Conservation (phyloP, 2,329 filamentous ascomycete species). For the Aspergillus phoenicis region DNA sequence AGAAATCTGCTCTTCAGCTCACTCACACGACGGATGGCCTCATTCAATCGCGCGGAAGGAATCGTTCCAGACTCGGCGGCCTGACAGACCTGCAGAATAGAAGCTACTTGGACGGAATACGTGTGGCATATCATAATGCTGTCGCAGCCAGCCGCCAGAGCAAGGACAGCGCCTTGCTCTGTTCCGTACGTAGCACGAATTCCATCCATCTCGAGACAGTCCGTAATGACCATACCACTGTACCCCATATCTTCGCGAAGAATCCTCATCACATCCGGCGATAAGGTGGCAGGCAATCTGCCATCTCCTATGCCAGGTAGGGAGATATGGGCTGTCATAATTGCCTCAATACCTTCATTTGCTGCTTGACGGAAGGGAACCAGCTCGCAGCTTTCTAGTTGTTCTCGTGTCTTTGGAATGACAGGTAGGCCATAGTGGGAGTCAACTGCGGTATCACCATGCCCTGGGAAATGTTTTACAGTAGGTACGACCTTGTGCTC, state of each 20-base stretch:
- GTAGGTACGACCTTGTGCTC: slow-evolving; percentile 46
- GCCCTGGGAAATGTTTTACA: slow-evolving; percentile 51
- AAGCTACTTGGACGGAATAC: slow-evolving; percentile 43
- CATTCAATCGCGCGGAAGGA: slow-evolving; percentile 32
- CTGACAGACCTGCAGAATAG: slow-evolving; percentile 43
- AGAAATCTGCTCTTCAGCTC: slow-evolving; percentile 42
- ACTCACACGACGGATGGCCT: slow-evolving; percentile 39
- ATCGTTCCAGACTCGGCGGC: slow-evolving; percentile 42
- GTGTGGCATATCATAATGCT: slow-evolving; percentile 52
- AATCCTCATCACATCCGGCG: slow-evolving; percentile 39
- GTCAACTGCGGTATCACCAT: slow-evolving; percentile 49
- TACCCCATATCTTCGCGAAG: slow-evolving; percentile 48
- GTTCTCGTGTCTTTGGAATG: slow-evolving; percentile 40
- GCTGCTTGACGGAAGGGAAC: slow-evolving; percentile 49
- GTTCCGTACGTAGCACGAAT: slow-evolving; percentile 46
- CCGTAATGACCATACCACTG: slow-evolving; percentile 48
- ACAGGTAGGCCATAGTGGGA: slow-evolving; percentile 48
- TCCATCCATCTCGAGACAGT: slow-evolving; percentile 51
- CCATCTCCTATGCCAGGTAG: slow-evolving; percentile 38
- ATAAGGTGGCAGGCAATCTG: slow-evolving; percentile 46
- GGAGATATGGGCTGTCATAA: slow-evolving; percentile 52
- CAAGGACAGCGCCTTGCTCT: slow-evolving; percentile 44
- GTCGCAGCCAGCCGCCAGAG: slow-evolving; percentile 48
- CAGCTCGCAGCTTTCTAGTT: slow-evolving; percentile 46
- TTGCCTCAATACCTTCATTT: slow-evolving; percentile 45